phyloP scores from a whole-genome alignment of 2,329 filamentous ascomycete species.

The Lecanosticta acicola region DNA sequence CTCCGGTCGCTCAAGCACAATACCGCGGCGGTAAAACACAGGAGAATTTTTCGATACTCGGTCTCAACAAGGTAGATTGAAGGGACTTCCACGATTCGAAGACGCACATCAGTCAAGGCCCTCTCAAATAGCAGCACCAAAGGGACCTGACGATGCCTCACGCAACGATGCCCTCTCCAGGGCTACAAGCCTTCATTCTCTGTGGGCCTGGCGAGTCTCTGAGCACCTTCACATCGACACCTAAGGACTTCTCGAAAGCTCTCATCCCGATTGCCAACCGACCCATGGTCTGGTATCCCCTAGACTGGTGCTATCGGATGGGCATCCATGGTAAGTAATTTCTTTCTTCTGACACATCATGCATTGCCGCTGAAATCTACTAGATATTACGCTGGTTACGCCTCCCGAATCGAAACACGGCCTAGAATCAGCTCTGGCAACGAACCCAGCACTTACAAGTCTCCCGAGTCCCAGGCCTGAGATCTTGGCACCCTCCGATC shows the following conservation, averaged over 20 bases:
- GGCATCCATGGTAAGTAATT: slow-evolving; percentile 60
- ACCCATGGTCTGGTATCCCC: slow-evolving; percentile 85
- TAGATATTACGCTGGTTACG: slow-evolving; percentile 54
- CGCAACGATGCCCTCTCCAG: slow-evolving; percentile 66
- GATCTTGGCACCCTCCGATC: slow-evolving; percentile 66
- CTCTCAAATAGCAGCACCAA: background rate
- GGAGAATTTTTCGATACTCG: no score
- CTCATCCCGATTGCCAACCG: slow-evolving; percentile 76
- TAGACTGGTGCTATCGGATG: slow-evolving; percentile 78
- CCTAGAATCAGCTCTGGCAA: slow-evolving; percentile 65
- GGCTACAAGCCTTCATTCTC: slow-evolving; percentile 76
- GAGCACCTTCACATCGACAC: slow-evolving; percentile 74
- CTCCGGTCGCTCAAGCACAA: no score
- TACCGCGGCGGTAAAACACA: no score
- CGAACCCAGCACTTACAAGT: slow-evolving; percentile 69
- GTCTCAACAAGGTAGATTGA: no score
- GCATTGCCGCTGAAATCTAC: background rate
- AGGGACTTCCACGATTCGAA: no score
- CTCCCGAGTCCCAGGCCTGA: slow-evolving; percentile 68
- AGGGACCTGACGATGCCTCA: slow-evolving; percentile 58
- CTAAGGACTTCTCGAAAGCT: slow-evolving; percentile 75
- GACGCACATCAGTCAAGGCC: no score
- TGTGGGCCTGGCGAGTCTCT: slow-evolving; percentile 79
- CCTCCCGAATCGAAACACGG: slow-evolving; percentile 55
- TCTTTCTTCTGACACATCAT: background rate